Base-by-base conservation (phyloP, 441 rosid species). In the Brassica hybrid region DNA sequence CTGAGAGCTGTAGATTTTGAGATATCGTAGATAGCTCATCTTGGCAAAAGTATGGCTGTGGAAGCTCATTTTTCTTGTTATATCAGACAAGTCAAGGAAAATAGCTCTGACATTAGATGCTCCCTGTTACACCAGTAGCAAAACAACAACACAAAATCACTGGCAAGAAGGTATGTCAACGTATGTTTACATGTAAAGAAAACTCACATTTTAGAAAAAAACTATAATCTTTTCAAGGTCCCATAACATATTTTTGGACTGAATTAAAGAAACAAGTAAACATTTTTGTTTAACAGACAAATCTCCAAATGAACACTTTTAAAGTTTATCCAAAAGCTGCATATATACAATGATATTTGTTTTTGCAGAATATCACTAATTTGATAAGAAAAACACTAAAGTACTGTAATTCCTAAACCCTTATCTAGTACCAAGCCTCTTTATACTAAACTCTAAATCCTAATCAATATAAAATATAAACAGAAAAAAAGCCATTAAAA, bases 21-120 rank as follows among this genome's bases (percentile, higher is more conserved):
- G 60, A 17, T 76, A 76, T 21, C 70, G 45, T 16, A 76, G 75
- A 23, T 16, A 10, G 1, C 3, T n/a, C 80, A 70, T 70, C n/a
- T 7, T 10, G 14, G 57, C 1, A 2, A 76, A 61, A n/a, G 21
- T 12, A 18, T 41, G 5, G 1, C 27, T 62, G 32, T 17, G 57
- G 18, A 76, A 52, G 48, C 43, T 52, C 45, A 62, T 69, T 7
- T 62, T 57, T 1, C 14, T 52, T 17, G 14, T 56, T 14, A 67
- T 27, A 0, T 62, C 58, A 23, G 7, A 5, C 65, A 76, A 10
- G 65, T 76, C 11, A 7, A 76, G 65, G 2, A 65, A 36, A 3
- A 74, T 65, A 5, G 64, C 21, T 52, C 71, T 74, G 27, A 74
- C 38, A 7, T 13, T n/a, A 9, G 64, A 52, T 52, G 57, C 71